These are phyloP conservation scores for Alternaria triticimaculans DNA, from an alignment of 2,329 filamentous ascomycete species.

Conservation along the genomic window DNA sequence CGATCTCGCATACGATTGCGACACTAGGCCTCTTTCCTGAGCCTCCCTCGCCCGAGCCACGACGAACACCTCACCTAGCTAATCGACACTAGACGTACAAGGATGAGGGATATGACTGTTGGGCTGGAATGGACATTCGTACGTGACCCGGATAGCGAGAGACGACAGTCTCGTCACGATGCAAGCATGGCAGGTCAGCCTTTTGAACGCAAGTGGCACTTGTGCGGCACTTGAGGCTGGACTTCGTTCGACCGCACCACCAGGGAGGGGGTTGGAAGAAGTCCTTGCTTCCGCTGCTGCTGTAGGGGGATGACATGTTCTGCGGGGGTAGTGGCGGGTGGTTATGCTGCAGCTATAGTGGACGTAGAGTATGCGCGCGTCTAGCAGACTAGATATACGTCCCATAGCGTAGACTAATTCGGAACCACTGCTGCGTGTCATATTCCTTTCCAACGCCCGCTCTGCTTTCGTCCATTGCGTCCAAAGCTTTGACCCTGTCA, in stretches of 20 bases:
- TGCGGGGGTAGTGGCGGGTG: not conserved
- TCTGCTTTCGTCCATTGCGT: not conserved
- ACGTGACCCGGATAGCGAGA: not conserved
- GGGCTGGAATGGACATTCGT: not conserved
- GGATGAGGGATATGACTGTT: not conserved
- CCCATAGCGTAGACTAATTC: not conserved
- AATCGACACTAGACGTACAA: not conserved
- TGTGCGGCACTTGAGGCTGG: not conserved
- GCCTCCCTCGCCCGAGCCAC: not conserved
- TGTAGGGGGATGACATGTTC: not conserved
- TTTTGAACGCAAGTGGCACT: not conserved
- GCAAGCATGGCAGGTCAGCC: not conserved
- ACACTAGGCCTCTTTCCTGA: not conserved
- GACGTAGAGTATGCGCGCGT: not conserved
- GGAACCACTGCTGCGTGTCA: rapidly evolving
- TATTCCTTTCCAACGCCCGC: not conserved
- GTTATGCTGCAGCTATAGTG: not conserved
- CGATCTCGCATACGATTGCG: not conserved
- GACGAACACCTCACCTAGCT: not conserved
- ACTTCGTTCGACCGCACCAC: not conserved
- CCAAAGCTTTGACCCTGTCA: not conserved
- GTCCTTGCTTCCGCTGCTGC: not conserved
- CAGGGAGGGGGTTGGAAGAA: not conserved
- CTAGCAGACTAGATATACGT: not conserved
- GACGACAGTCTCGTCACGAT: not conserved